These are phyloP conservation scores for Danielia reshetovae DNA, from an alignment of 805 yeast species.

Conservation along the genomic window DNA sequence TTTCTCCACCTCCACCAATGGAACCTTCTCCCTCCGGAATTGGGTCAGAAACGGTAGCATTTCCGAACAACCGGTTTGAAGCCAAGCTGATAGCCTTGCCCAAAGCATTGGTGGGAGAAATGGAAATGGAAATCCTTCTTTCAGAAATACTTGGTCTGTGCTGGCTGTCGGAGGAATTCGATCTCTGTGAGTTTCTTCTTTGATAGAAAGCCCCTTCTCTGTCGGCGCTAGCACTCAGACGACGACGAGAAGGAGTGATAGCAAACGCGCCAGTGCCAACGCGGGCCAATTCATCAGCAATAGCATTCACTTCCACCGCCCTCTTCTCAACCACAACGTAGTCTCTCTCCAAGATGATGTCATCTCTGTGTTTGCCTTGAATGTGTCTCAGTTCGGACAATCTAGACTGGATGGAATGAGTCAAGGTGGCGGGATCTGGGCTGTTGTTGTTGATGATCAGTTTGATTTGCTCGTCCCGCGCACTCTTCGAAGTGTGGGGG, in stretches of 20 bases:
- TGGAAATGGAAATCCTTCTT: constrained; percentile 62
- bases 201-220: constrained; percentile 14
- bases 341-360: constrained; percentile 66
- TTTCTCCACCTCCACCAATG: not conserved
- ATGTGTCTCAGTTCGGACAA: constrained; percentile 6
- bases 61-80: constrained; percentile 79
- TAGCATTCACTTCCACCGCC: constrained; percentile 90
- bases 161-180: constrained; percentile 46
- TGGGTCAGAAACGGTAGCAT: constrained; percentile 6
- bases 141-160: constrained; percentile 63
- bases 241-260: constrained; percentile 22
- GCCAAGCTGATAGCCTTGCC: constrained; percentile 86
- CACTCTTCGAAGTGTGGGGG: constrained; percentile 5
- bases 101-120: constrained; percentile 82
- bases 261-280: constrained; percentile 52
- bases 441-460: constrained; percentile 39
- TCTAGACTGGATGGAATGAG: constrained; percentile 22
- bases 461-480: constrained; percentile 44
- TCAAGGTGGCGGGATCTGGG: constrained; percentile 37
- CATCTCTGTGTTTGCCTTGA: constrained; percentile 27
- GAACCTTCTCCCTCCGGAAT: constrained; percentile 9
- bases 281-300: constrained; percentile 85
- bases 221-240: constrained; percentile 25
- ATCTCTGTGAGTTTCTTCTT: constrained; percentile 39
- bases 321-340: constrained; percentile 94